These are phyloP conservation scores for Ophiostoma ulmi DNA, from an alignment of 2,329 filamentous ascomycete species.

Conservation along the genomic window DNA sequence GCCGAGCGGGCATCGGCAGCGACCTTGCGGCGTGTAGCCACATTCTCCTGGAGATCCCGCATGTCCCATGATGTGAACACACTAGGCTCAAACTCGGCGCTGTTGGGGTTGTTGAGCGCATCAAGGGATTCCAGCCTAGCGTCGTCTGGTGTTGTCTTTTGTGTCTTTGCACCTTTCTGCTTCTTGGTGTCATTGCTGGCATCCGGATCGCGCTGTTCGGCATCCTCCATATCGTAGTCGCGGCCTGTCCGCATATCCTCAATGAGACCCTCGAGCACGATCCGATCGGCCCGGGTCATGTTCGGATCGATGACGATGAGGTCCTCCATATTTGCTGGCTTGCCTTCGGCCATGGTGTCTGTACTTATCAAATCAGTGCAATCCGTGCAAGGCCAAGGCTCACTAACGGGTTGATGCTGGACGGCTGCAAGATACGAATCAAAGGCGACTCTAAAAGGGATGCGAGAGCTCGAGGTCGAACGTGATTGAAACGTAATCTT, in stretches of 20 bases:
- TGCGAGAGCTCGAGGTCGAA: background rate
- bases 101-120: conserved; percentile 40
- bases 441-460: background rate
- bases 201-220: conserved; percentile 19
- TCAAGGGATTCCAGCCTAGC: conserved; percentile 37
- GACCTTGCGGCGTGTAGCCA: conserved; percentile 19
- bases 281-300: conserved; percentile 40
- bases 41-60: conserved; percentile 35
- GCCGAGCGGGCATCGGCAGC: conserved; percentile 16
- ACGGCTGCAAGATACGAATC: background rate
- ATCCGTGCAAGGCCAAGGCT: background rate
- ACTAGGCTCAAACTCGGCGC: conserved; percentile 43
- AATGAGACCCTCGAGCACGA: conserved; percentile 40
- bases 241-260: conserved; percentile 35
- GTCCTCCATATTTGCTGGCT: conserved; percentile 20
- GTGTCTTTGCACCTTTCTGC: background rate
- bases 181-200: conserved; percentile 20
- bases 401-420: background rate
- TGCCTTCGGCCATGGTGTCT: background rate
- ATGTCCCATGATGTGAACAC: conserved; percentile 43
- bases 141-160: conserved; percentile 28
- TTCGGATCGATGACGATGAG: conserved; percentile 37
- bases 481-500: background rate
- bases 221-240: conserved; percentile 27
- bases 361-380: too few species aligned